phyloP scores from a whole-genome alignment of 805 yeast species.

The Dipodascopsis uninucleata region DNA sequence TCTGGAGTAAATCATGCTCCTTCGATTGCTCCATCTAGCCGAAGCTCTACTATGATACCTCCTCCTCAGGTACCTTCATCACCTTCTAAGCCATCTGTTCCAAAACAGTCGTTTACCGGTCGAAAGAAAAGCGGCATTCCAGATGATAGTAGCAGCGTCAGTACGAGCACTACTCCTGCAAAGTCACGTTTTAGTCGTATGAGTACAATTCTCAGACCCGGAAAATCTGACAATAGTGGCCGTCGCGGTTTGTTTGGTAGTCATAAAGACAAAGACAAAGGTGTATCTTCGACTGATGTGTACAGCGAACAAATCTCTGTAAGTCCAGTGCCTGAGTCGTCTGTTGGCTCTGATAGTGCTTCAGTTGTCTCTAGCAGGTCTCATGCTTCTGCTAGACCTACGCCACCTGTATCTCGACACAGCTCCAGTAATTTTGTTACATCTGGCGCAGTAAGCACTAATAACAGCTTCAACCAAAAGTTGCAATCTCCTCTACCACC shows the following conservation, averaged over 20 bases:
- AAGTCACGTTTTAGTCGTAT: constrained; percentile 16
- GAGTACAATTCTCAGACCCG: constrained; percentile 17
- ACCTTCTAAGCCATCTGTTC: no score
- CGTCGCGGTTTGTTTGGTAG: constrained; percentile 25
- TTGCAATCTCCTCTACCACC: constrained; percentile 3
- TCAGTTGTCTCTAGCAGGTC: constrained; percentile 7
- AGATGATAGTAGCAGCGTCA: no score
- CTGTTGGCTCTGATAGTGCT: constrained; percentile 2
- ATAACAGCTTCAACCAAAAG: neutral
- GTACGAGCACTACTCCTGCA: no score
- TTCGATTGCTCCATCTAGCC: no score
- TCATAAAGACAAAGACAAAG: constrained; percentile 18
- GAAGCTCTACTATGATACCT: no score
- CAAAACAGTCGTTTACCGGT: no score
- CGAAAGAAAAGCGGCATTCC: no score
- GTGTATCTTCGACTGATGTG: constrained; percentile 1
- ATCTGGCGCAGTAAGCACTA: no score
- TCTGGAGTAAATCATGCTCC: no score
- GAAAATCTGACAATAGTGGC: constrained; percentile 6
- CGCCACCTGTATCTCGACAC: constrained; percentile 1
- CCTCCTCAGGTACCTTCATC: no score
- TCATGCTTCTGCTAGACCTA: constrained; percentile 3
- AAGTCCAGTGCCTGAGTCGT: constrained; percentile 8
- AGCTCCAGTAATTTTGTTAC: no score
- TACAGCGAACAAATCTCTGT: constrained; percentile 6